Evolutionary conservation across 2,329 filamentous ascomycete genomes (phyloP), one percentile per base, ranked within the genome.

Genomic region (Pezicula rhizophila): DNA sequence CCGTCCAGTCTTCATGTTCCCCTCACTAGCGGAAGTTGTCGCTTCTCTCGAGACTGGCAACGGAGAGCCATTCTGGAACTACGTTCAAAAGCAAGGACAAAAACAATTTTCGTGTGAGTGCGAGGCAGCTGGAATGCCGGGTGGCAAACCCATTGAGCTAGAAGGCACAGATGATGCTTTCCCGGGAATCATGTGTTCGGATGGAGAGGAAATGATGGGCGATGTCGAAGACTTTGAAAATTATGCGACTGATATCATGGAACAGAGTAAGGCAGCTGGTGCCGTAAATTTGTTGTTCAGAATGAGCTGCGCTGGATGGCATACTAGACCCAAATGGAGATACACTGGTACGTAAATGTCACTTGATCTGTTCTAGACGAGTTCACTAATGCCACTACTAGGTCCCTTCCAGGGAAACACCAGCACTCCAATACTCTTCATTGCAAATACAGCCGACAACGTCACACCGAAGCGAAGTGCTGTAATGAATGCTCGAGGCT

Each of bases 181-280:
- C n/a, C 46, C 44, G 8, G 57, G 61, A 0, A 59, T 66, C 25
- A 49, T 63, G 10, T 66, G 63, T 41, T 53, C 54, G 0, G 64
- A 66, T 38, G 59, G 56, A 1, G 52, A 50, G 1, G 35, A 39
- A 7, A 48, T 57, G 14, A 39, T 54, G 6, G 57, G 56, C 17
- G 53, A 50, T 2, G 49, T 64, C 3, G 57, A 59, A 5, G 51
- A 49, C 5, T 62, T 64, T 25, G 20, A 25, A 5, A n/a, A 28
- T 3, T 65, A 66, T 45, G 48, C 59, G 0, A 44, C 52, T 5
- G 46, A 43, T 5, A 26, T 62, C 5, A 33, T 59, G 17, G 50
- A 60, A 0, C 64, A 71, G 7, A 76, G 73, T 52, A 60, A 59
- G 1, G 65, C 66, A 12, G 67, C 70, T 0, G 76, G 76, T 0